These are phyloP conservation scores for Penicillium fimorum DNA, from an alignment of 495 filamentous ascomycete species.

Conservation along the genomic window DNA sequence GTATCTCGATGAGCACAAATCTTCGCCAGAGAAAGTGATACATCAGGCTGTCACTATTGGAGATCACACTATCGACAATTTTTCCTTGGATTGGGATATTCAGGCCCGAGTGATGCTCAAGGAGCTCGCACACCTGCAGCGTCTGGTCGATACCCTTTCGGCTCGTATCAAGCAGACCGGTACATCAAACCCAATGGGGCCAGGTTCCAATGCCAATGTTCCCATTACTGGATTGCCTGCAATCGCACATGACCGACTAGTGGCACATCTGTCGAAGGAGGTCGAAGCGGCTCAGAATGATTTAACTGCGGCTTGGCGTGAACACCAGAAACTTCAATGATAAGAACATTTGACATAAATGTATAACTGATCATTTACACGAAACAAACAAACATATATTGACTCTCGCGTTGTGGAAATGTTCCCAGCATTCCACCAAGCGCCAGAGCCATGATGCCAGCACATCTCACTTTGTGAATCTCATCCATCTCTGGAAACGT, in stretches of 20 bases:
- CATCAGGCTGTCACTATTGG: no score
- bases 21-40: no score
- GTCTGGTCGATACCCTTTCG: background rate
- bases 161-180: slow-evolving; percentile 4
- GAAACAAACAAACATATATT: slow-evolving; percentile 1
- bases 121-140: no score
- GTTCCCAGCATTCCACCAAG: slow-evolving; percentile 2
- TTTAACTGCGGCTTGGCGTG: background rate
- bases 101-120: no score
- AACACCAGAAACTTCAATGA: background rate
- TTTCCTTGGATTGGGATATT: no score
- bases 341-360: slow-evolving; percentile 2
- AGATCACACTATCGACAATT: no score
- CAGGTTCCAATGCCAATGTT: background rate
- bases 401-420: slow-evolving; percentile 1
- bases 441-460: slow-evolving; percentile 2
- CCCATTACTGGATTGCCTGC: background rate
- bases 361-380: background rate
- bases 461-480: background rate
- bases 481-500: slow-evolving; percentile 5
- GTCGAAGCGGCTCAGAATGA: slow-evolving; percentile 2
- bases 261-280: background rate
- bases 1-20: no score
- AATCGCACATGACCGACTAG: background rate
- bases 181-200: background rate